Evolutionary conservation across 1,284 basidiomycete species (phyloP).

Genomic region (Neolentinus lepideus): DNA sequence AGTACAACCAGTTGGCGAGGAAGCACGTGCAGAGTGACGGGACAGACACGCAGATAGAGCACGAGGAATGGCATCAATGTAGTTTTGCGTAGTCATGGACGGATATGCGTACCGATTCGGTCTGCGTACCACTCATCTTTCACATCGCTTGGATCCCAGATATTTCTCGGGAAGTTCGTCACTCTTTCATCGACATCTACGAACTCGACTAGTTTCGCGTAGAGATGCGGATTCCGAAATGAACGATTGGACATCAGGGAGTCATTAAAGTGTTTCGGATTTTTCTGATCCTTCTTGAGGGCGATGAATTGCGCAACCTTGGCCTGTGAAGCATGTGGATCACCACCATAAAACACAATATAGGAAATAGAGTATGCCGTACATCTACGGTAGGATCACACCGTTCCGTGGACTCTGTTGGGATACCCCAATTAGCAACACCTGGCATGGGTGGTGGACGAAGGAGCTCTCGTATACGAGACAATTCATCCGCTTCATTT

Average conservation of each 20-base stretch:
- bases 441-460: slow-evolving; percentile 58
- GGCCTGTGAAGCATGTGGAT: slow-evolving; percentile 42
- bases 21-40: not conserved
- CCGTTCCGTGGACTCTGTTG: slow-evolving; percentile 44
- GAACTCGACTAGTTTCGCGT: slow-evolving; percentile 88
- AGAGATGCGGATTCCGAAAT: slow-evolving; percentile 93
- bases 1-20: not conserved
- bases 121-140: slow-evolving; percentile 63
- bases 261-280: slow-evolving; percentile 91
- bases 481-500: slow-evolving; percentile 33
- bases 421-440: slow-evolving; percentile 74
- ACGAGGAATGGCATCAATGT: not conserved
- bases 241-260: slow-evolving; percentile 84
- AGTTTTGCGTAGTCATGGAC: not conserved
- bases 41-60: not conserved
- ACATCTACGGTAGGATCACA: slow-evolving; percentile 63
- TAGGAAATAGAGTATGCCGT: not conserved
- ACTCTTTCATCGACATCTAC: slow-evolving; percentile 83
- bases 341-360: not conserved
- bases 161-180: slow-evolving; percentile 65
- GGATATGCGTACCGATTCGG: slow-evolving; percentile 48
- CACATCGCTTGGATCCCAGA: slow-evolving; percentile 67
- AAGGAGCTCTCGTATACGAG: slow-evolving; percentile 46
- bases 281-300: slow-evolving; percentile 54
- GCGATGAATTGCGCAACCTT: slow-evolving; percentile 73